These are phyloP conservation scores for Alternaria sp. DNA, from an alignment of 2,329 filamentous ascomycete species.

Conservation along the genomic window DNA sequence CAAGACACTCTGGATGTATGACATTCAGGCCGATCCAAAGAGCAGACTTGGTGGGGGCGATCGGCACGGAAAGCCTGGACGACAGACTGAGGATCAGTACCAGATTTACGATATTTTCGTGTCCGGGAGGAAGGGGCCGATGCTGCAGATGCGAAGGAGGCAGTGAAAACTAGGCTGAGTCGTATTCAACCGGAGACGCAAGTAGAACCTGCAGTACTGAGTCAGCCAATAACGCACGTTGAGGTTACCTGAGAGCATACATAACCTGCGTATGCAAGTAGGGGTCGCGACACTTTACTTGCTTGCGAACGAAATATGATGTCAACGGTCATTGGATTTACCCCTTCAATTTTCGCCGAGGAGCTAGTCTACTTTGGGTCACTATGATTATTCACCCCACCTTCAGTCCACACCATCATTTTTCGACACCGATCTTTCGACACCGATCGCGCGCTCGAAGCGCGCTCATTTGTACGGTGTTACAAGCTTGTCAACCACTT, in stretches of 20 bases:
- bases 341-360: neutral
- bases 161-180: neutral
- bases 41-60: constrained; percentile 36
- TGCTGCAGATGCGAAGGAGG: constrained; percentile 32
- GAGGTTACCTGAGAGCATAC: neutral
- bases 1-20: constrained; percentile 32
- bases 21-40: constrained; percentile 29
- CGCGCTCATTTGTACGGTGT: too few species aligned
- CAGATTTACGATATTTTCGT: constrained; percentile 42
- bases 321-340: too few species aligned
- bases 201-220: neutral
- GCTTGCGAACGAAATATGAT: neutral
- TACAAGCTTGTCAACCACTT: too few species aligned
- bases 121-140: constrained; percentile 44
- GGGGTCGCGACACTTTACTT: neutral
- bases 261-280: neutral
- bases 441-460: too few species aligned
- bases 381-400: neutral
- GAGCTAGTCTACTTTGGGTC: neutral
- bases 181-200: neutral
- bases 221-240: neutral
- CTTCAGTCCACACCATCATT: neutral
- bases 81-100: constrained; percentile 32
- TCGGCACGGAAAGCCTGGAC: constrained; percentile 22
- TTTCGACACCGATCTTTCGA: neutral